Percentiles rank a stretch among this genome's conserved stretches.
These are phyloP conservation scores for Saccharomycopsis crataegensis DNA, from an alignment of 1,139 yeast genomes.

Conservation along the genomic window DNA sequence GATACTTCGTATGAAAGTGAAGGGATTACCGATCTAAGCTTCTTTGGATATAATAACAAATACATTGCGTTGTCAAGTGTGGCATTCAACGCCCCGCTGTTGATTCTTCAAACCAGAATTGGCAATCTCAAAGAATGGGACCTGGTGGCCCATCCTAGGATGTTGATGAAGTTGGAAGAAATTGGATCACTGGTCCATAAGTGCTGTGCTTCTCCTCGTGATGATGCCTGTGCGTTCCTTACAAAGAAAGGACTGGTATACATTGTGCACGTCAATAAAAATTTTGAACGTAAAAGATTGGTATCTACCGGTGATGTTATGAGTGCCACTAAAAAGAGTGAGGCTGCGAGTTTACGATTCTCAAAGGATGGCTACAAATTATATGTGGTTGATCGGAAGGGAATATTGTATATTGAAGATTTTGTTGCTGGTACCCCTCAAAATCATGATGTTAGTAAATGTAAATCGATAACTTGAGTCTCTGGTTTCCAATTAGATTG, in stretches of 20 bases:
- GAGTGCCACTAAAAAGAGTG: slow-evolving; percentile 58
- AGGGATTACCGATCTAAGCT: slow-evolving; percentile 79
- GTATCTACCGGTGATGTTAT: slow-evolving; percentile 74
- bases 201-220: slow-evolving; percentile 73
- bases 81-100: slow-evolving; percentile 53
- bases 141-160: slow-evolving; percentile 46
- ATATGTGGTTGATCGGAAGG: slow-evolving; percentile 73
- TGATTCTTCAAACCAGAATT: slow-evolving; percentile 50
- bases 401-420: slow-evolving; percentile 70
- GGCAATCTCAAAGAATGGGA: slow-evolving; percentile 33
- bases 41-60: slow-evolving; percentile 52
- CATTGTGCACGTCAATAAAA: slow-evolving; percentile 47
- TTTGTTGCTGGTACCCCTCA: slow-evolving; percentile 82
- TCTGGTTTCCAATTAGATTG: neutral
- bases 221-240: slow-evolving; percentile 75
- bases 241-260: slow-evolving; percentile 73
- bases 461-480: slow-evolving; percentile 43
- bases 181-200: slow-evolving; percentile 75
- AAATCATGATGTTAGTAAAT: slow-evolving; percentile 70
- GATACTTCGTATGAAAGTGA: slow-evolving; percentile 69
- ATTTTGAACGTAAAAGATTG: slow-evolving; percentile 43
- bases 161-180: slow-evolving; percentile 59
- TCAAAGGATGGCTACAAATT: slow-evolving; percentile 77
- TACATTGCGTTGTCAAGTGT: slow-evolving; percentile 53
- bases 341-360: slow-evolving; percentile 69